These are phyloP conservation scores for Ophiostoma perfectum DNA, from an alignment of 2,329 filamentous ascomycete genomes.

Conservation along the genomic window DNA sequence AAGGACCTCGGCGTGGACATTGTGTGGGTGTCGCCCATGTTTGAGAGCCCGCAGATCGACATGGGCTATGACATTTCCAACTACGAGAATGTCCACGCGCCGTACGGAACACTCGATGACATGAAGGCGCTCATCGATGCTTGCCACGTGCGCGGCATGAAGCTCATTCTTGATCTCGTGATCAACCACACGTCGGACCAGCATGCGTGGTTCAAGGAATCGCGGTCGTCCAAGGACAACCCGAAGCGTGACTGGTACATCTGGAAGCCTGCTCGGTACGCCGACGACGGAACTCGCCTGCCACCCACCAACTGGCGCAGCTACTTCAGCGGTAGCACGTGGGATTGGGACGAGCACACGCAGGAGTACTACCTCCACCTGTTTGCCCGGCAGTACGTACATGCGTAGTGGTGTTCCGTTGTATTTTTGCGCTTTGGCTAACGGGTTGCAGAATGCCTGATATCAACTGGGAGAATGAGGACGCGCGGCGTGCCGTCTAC, in stretches of 20 bases:
- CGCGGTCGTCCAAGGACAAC: slow-evolving; percentile 54
- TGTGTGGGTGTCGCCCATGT: slow-evolving; percentile 53
- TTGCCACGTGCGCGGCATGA: slow-evolving; percentile 56
- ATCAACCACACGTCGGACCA: slow-evolving; percentile 72
- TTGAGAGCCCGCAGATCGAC: slow-evolving; percentile 46
- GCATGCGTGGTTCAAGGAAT: slow-evolving; percentile 67
- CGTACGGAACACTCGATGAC: slow-evolving; percentile 60
- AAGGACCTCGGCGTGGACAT: slow-evolving; percentile 56
- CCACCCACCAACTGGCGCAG: slow-evolving; percentile 71
- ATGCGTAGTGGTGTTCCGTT: too few relatives aligned
- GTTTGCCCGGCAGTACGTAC: slow-evolving; percentile 48
- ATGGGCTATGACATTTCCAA: slow-evolving; percentile 66
- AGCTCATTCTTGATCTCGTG: slow-evolving; percentile 61
- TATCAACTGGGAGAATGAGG: slow-evolving; percentile 75
- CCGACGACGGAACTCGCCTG: slow-evolving; percentile 53
- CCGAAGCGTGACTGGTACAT: slow-evolving; percentile 56
- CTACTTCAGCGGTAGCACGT: slow-evolving; percentile 57
- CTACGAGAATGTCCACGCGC: slow-evolving; percentile 49
- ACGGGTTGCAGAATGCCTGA: slow-evolving; percentile 58
- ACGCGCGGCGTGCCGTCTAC: slow-evolving; percentile 64
- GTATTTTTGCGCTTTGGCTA: background rate
- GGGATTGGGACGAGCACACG: slow-evolving; percentile 68
- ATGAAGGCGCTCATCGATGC: slow-evolving; percentile 56
- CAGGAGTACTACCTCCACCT: slow-evolving; percentile 72
- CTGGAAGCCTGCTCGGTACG: slow-evolving; percentile 38